Conservation (phyloP, 148 eudicot genomes). For the Rhododendron henanense region DNA sequence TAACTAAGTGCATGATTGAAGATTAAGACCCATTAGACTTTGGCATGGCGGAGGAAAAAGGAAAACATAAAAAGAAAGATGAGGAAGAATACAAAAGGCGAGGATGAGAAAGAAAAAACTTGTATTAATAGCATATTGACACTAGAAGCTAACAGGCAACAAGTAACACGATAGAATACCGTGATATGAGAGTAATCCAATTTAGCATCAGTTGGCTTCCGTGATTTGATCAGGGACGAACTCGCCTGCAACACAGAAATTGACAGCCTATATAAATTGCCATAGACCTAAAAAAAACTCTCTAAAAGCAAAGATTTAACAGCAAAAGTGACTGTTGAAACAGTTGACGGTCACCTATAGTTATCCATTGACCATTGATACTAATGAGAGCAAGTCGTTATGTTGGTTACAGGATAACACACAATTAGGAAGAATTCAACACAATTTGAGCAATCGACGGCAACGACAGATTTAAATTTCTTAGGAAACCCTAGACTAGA, state of each 20-base stretch:
- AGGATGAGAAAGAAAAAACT: neutral
- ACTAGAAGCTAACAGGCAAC: neutral
- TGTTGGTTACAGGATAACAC: neutral
- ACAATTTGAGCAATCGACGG: neutral
- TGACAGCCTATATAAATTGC: slow-evolving; percentile 5
- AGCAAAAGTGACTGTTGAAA: neutral
- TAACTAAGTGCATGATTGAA: neutral
- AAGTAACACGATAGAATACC: slow-evolving; percentile 34
- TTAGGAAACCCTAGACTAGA: neutral
- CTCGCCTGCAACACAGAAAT: slow-evolving; percentile 58
- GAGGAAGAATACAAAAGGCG: neutral
- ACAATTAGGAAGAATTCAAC: neutral
- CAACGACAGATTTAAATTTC: neutral
- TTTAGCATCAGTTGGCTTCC: slow-evolving; percentile 71
- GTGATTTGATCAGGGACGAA: slow-evolving; percentile 69
- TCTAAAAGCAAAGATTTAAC: neutral
- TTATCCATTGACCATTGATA: neutral
- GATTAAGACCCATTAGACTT: neutral
- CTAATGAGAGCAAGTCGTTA: neutral
- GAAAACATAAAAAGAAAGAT: slow-evolving; percentile 1
- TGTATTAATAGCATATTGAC: neutral
- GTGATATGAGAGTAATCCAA: slow-evolving; percentile 96
- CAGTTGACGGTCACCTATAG: neutral
- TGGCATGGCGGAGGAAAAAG: neutral
- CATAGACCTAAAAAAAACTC: neutral